These are phyloP conservation scores for Yamadazyma taylorii DNA, from an alignment of 1,139 yeast species.

Conservation along the genomic window DNA sequence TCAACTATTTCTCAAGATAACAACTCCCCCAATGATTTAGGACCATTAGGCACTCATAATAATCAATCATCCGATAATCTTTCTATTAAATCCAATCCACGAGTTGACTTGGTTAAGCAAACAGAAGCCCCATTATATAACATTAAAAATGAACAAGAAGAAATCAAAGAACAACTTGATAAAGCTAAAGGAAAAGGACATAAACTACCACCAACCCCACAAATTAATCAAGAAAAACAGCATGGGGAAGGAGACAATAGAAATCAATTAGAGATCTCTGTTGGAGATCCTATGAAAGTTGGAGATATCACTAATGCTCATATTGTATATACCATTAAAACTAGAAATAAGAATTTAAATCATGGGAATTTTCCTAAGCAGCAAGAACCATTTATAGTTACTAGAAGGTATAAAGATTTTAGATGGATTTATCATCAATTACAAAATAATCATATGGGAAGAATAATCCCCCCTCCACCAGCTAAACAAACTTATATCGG, in stretches of 20 bases:
- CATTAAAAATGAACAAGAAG: slow-evolving; percentile 18
- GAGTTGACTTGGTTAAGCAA: slow-evolving; percentile 33
- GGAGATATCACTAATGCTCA: slow-evolving; percentile 90
- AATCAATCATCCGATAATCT: slow-evolving; percentile 16
- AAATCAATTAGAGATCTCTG: slow-evolving; percentile 58
- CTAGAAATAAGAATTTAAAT: slow-evolving; percentile 41
- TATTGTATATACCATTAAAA: slow-evolving; percentile 78
- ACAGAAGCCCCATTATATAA: slow-evolving; percentile 55
- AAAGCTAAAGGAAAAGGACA: slow-evolving; percentile 2
- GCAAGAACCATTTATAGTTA: slow-evolving; percentile 48
- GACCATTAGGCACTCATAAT: slow-evolving; percentile 39
- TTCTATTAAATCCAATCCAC: slow-evolving; percentile 17
- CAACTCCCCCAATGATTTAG: slow-evolving; percentile 28
- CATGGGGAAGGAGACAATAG: slow-evolving; percentile 4
- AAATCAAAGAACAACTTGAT: slow-evolving; percentile 9
- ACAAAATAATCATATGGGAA: slow-evolving; percentile 84
- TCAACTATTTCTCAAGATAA: slow-evolving; percentile 9
- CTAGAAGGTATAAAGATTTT: slow-evolving; percentile 81
- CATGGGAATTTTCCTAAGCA: slow-evolving; percentile 21
- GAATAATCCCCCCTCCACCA: slow-evolving; percentile 95
- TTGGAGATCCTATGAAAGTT: slow-evolving; percentile 89
- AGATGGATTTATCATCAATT: slow-evolving; percentile 87
- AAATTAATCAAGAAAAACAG: no score
- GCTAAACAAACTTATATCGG: slow-evolving; percentile 88
- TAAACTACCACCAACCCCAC: slow-evolving; percentile 6